phyloP scores from a whole-genome alignment of 2,329 filamentous ascomycete genomes.

The Colletotrichum sp. region DNA sequence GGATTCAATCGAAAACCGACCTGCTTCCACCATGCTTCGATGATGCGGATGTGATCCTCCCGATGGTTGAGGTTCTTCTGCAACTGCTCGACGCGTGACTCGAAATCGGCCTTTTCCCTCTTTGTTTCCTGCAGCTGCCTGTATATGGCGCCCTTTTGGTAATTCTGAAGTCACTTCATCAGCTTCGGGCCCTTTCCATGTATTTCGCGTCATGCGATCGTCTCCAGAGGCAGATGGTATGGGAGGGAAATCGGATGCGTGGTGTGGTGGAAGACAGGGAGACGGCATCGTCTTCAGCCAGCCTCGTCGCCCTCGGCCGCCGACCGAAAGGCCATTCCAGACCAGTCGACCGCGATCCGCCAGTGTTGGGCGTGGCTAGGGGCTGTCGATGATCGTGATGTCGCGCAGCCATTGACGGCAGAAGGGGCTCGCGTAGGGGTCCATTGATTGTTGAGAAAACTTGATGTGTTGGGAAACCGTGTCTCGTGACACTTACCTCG shows the following conservation, averaged over 20 bases:
- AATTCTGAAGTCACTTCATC: conserved; percentile 37
- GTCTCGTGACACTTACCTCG: conserved; percentile 63
- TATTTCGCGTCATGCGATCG: conserved; percentile 12
- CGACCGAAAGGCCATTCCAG: conserved; percentile 19
- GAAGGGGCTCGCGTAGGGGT: conserved; percentile 12
- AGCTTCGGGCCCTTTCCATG: conserved; percentile 18
- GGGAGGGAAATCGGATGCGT: conserved; percentile 5
- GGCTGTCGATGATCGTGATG: conserved; percentile 18
- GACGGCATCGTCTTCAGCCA: conserved; percentile 7
- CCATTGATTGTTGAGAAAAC: conserved; percentile 24
- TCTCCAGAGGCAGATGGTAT: neutral
- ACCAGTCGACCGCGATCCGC: conserved; percentile 19
- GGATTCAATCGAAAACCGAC: conserved; percentile 52
- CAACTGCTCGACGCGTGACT: conserved; percentile 80
- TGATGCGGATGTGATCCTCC: conserved; percentile 88
- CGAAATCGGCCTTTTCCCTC: conserved; percentile 82
- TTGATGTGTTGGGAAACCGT: conserved; percentile 22
- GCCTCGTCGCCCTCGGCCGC: conserved; percentile 17
- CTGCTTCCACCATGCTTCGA: conserved; percentile 95
- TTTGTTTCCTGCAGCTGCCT: conserved; percentile 99
- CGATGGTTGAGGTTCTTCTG: conserved; percentile 81
- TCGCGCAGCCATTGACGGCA: conserved; percentile 19
- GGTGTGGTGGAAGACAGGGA: conserved; percentile 6
- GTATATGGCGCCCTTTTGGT: conserved; percentile 94
- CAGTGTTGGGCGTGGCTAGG: conserved; percentile 15